Evolutionary conservation across 352 stramenopile species (phyloP).

Genomic region (Blastocystis sp.): DNA sequence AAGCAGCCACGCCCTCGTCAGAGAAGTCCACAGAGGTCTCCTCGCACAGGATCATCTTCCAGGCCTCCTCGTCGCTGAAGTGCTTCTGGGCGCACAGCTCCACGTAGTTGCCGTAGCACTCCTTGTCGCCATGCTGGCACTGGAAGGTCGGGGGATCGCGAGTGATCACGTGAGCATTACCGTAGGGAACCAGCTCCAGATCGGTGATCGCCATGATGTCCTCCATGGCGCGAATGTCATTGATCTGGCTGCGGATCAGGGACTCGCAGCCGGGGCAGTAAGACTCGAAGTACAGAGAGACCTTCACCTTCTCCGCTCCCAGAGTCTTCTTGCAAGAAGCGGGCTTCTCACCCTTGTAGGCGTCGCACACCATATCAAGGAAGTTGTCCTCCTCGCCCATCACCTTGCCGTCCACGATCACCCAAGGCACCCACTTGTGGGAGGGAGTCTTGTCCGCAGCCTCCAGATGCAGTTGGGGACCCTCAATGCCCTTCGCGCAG

Average conservation of each 20-base stretch:
- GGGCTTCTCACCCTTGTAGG: constrained; percentile 65
- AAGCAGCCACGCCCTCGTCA: neutral
- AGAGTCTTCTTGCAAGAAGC: constrained; percentile 35
- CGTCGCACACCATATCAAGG: constrained; percentile 50
- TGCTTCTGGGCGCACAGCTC: constrained; percentile 47
- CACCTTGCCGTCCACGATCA: constrained; percentile 64
- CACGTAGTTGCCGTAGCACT: constrained; percentile 69
- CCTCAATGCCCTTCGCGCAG: constrained; percentile 59
- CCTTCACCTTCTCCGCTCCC: constrained; percentile 58
- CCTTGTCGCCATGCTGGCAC: constrained; percentile 65
- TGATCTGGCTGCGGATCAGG: neutral
- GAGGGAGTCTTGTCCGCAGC: constrained; percentile 60
- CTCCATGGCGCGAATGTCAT: neutral
- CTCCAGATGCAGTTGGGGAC: constrained; percentile 5
- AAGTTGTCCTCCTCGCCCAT: constrained; percentile 53
- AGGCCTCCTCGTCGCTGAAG: constrained; percentile 30
- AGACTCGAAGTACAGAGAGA: constrained; percentile 58
- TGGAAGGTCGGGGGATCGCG: constrained; percentile 61
- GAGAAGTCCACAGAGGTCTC: constrained; percentile 15
- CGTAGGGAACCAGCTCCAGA: constrained; percentile 66
- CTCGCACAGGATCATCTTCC: constrained; percentile 60
- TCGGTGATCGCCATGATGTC: constrained; percentile 64
- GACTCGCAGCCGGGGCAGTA: constrained; percentile 66
- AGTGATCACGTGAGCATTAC: constrained; percentile 58
- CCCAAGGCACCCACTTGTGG: constrained; percentile 44